Evolutionary conservation across 768 basidiomycete species (phyloP), one percentile per base, ranked within the genome.

Genomic region (Suillus occidentalis): DNA sequence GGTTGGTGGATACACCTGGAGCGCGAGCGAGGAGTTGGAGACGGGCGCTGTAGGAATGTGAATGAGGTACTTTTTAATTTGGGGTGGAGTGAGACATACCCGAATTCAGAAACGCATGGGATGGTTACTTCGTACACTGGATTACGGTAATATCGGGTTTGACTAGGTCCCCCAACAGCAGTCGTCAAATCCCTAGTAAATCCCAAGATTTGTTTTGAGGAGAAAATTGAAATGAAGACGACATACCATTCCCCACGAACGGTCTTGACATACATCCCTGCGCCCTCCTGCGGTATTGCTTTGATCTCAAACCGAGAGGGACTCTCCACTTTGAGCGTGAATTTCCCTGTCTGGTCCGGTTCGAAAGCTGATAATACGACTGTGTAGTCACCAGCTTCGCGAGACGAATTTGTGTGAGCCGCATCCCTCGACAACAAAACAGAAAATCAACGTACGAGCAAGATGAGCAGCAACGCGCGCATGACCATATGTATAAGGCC

Each of bases 291-390:
- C 0, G 89, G 87, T 28, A 97, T 89, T 0, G 85, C 68, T 58
- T 78, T 79, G 28, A 97, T 66, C 20, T 88, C 85, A 60, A 95
- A 82, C 1, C 85, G 82, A 64, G 75, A 72, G 1, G 87, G 84
- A 63, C 89, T 85, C 59, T 91, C 86, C 3, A 94, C 76, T 28
- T 81, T 81, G 31, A 97, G 74, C 1, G 80, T 82, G 76, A 88
- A 97, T 10, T 82, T 67, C 3, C 92, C 93, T 5, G 82, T 80
- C 63, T 91, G 85, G 14, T 77, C 79, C 1, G 94, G 89, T 66
- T 92, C 89, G 72, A 95, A 97, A 0, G 92, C 83, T 0, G 97
- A 98, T 9, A 92, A 81, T n/a, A 95, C 82, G 28, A 97, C 67
- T 0, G 90, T 94, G 70, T 95, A 97, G 58, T 88, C 84, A 0